Percentiles rank a stretch among this genome's conserved stretches.
Evolutionary conservation across 768 basidiomycete genomes (phyloP).

Genomic region (Pilatotrama ljubarskyi): DNA sequence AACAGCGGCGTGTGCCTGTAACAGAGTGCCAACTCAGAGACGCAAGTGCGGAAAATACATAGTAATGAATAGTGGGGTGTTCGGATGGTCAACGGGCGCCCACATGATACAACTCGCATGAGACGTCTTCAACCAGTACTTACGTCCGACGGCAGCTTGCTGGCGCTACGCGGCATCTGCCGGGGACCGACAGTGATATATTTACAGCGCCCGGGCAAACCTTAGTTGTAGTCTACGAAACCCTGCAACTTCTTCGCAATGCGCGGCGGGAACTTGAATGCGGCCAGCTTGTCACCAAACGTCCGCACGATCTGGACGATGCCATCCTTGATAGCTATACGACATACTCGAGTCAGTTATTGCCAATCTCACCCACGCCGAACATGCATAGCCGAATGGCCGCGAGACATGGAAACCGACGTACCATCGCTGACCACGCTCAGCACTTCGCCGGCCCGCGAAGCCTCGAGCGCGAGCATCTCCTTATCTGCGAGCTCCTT

Average conservation of each 20-base stretch:
- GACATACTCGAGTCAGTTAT: neutral
- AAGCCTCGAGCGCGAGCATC: constrained; percentile 48
- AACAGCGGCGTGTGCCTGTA: too few relatives aligned
- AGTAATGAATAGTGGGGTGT: too few relatives aligned
- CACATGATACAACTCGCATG: too few relatives aligned
- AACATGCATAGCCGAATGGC: neutral
- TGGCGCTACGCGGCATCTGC: too few relatives aligned
- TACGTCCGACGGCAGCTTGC: too few relatives aligned
- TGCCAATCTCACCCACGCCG: neutral
- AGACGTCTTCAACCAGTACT: too few relatives aligned
- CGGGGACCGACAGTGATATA: too few relatives aligned
- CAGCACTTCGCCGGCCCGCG: constrained; percentile 55
- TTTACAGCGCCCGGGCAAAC: neutral
- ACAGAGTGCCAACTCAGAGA: too few relatives aligned
- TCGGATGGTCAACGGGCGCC: too few relatives aligned
- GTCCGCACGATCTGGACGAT: constrained; percentile 66
- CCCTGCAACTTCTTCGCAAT: constrained; percentile 67
- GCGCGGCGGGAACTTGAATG: constrained; percentile 77
- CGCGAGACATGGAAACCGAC: constrained; percentile 28
- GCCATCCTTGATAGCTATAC: constrained; percentile 63
- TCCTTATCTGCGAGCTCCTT: constrained; percentile 42
- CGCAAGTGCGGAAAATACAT: too few relatives aligned
- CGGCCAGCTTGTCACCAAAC: constrained; percentile 71
- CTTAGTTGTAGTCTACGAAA: constrained; percentile 64
- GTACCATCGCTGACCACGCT: constrained; percentile 58